phyloP scores from a whole-genome alignment of 1,284 basidiomycete species.

The Hemileia vastatrix region DNA sequence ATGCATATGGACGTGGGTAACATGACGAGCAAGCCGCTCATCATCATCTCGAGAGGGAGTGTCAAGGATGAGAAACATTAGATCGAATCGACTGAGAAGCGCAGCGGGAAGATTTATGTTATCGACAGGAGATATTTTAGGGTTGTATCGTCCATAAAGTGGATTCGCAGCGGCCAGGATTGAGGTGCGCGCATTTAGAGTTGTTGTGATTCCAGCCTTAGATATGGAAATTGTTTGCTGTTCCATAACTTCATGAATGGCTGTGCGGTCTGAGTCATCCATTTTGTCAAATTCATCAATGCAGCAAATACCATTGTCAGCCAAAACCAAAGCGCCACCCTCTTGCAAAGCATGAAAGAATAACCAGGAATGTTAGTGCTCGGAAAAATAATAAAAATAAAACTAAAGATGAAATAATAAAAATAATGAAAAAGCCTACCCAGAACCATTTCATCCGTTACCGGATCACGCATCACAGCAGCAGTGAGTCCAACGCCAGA shows the following conservation, averaged over 20 bases:
- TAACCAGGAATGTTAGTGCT: background rate
- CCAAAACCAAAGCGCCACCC: conserved; percentile 94
- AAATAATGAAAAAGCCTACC: conserved; percentile 54
- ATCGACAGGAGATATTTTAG: conserved; percentile 91
- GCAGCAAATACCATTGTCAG: conserved; percentile 98
- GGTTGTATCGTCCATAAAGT: conserved; percentile 94
- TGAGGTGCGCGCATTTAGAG: conserved; percentile 92
- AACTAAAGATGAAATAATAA: background rate
- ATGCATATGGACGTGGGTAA: conserved; percentile 97
- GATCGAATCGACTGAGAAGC: conserved; percentile 86
- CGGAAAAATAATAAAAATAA: conserved; percentile 2
- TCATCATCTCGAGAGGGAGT: conserved; percentile 90
- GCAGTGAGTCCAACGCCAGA: conserved; percentile 97
- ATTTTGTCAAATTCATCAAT: conserved; percentile 99
- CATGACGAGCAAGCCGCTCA: conserved; percentile 89
- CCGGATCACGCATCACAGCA: conserved; percentile 97
- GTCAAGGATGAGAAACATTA: conserved; percentile 93
- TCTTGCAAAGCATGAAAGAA: conserved; percentile 52
- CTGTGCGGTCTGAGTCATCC: conserved; percentile 94
- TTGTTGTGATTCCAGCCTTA: conserved; percentile 98
- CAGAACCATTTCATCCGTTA: conserved; percentile 98
- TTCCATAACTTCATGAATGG: conserved; percentile 99
- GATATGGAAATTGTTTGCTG: conserved; percentile 99
- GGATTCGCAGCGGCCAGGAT: conserved; percentile 98
- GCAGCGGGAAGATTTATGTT: conserved; percentile 99